Percentiles rank a stretch among this genome's conserved stretches.
Conservation (phyloP, 2,329 filamentous ascomycete genomes). For the Raffaelea ambrosiae region DNA sequence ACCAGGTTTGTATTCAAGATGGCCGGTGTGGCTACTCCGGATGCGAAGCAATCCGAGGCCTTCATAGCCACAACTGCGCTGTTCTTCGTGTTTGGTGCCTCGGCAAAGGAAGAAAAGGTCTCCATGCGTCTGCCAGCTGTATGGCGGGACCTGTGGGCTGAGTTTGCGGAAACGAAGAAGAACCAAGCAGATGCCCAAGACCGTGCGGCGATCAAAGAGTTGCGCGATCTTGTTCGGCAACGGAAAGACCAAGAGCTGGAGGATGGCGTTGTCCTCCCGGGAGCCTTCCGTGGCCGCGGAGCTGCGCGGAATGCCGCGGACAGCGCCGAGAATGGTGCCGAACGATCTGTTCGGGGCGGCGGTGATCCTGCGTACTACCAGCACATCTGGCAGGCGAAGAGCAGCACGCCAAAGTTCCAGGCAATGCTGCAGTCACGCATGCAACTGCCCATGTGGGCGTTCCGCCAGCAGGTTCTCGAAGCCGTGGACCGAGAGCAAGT, state of each 20-base stretch:
- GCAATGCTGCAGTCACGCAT: slow-evolving; percentile 70
- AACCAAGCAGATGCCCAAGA: slow-evolving; percentile 62
- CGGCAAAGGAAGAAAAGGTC: slow-evolving; percentile 76
- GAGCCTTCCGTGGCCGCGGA: slow-evolving; percentile 61
- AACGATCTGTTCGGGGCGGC: slow-evolving; percentile 29
- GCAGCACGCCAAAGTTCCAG: slow-evolving; percentile 54
- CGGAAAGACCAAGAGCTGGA: slow-evolving; percentile 61
- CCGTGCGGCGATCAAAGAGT: slow-evolving; percentile 55
- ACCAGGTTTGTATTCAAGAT: slow-evolving; percentile 62
- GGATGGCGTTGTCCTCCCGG: slow-evolving; percentile 67
- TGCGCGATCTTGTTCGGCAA: slow-evolving; percentile 63
- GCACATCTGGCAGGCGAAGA: slow-evolving; percentile 53
- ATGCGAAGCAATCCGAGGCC: slow-evolving; percentile 73
- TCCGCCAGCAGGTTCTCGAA: slow-evolving; percentile 67
- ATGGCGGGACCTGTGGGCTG: slow-evolving; percentile 81
- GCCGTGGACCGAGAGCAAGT: slow-evolving; percentile 75
- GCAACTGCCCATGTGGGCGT: slow-evolving; percentile 84
- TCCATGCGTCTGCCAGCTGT: slow-evolving; percentile 66
- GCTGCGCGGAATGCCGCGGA: slow-evolving; percentile 38
- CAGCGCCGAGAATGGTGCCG: slow-evolving; percentile 37
- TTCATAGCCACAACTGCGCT: slow-evolving; percentile 76
- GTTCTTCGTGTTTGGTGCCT: slow-evolving; percentile 72
- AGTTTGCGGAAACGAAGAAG: slow-evolving; percentile 65
- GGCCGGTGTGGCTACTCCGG: slow-evolving; percentile 63
- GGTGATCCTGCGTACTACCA: slow-evolving; percentile 41